phyloP scores from a whole-genome alignment of 352 stramenopile species.

The Globisporangium megalacanthum region DNA sequence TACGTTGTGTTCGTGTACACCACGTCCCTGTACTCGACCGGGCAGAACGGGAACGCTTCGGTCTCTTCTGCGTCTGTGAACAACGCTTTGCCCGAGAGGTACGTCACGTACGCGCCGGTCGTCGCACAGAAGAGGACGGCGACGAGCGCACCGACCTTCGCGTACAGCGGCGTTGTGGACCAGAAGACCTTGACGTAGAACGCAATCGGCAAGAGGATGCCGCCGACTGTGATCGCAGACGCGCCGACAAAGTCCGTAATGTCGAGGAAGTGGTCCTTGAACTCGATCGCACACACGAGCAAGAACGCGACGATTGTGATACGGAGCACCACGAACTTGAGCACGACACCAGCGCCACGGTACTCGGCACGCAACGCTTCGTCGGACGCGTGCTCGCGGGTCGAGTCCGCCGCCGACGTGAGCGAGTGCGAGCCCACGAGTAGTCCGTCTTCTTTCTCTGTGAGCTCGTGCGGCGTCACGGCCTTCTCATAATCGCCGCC shows the following conservation, averaged over 20 bases:
- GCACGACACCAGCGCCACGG: conserved; percentile 8
- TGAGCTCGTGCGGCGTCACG: too few relatives aligned
- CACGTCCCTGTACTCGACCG: conserved; percentile 17
- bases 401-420: too few relatives aligned
- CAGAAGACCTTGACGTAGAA: conserved; percentile 26
- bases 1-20: conserved; percentile 30
- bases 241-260: conserved; percentile 17
- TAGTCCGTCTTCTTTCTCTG: too few relatives aligned
- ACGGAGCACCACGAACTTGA: conserved; percentile 13
- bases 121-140: conserved; percentile 18
- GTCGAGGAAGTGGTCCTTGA: conserved; percentile 17
- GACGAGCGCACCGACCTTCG: conserved; percentile 13
- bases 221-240: conserved; percentile 20
- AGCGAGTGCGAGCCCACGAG: too few relatives aligned
- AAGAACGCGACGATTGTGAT: conserved; percentile 5
- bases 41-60: conserved; percentile 20
- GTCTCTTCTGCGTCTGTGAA: conserved; percentile 13
- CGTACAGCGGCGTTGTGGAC: conserved; percentile 14
- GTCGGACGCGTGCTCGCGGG: not conserved
- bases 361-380: conserved; percentile 13
- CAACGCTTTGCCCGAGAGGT: conserved; percentile 22
- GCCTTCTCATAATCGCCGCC: too few relatives aligned
- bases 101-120: conserved; percentile 20
- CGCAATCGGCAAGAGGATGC: conserved; percentile 23
- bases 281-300: conserved; percentile 9